Evolutionary conservation across 2,329 filamentous ascomycete species (phyloP), one percentile per base, ranked within the genome.

Genomic region (Thelonectria olida): DNA sequence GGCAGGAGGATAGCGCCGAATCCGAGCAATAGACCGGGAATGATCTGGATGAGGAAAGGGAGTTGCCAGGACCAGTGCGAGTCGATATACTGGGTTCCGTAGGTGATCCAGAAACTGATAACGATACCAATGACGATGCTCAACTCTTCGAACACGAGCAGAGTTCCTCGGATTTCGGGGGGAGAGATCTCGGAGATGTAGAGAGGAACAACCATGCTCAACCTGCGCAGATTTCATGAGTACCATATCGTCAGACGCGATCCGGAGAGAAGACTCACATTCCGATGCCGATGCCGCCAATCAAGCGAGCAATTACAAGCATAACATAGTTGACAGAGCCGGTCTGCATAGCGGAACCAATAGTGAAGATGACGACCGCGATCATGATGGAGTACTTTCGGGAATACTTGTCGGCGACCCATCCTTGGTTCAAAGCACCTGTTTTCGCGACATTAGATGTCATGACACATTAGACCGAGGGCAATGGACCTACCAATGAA

Each of bases 121-220:
- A 75, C 70, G 20, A 75, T 74, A 44, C 72, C 72, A 25, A 72
- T 61, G 7, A 74, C 70, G 48, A 75, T 72, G 25, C 68, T 70
- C 4, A 82, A 63, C 42, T 77, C 73, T 54, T 82, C 80, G 2
- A 79, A 73, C 1, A 80, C 80, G 0, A 84, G 77, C 2, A 84
- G 71, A 0, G 78, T 77, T 5, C 82, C 82, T 5, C 82, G 81
- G 3, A 83, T 77, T 27, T 82, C 80, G 1, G 82, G 80, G 1
- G 82, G 81, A 0, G 82, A 80, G 7, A 83, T 78, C 64, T 83
- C 81, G 41, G 79, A 77, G 61, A 80, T 85, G 65, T 78, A 78
- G 4, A 80, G 75, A 9, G 77, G 81, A 41, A 79, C 72, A 17
- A 75, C 68, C 74, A 74, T 76, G 28, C 73, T 74, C 22, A 73